phyloP scores from a whole-genome alignment of 1,139 yeast genomes.

The Zygoascus sp. region DNA sequence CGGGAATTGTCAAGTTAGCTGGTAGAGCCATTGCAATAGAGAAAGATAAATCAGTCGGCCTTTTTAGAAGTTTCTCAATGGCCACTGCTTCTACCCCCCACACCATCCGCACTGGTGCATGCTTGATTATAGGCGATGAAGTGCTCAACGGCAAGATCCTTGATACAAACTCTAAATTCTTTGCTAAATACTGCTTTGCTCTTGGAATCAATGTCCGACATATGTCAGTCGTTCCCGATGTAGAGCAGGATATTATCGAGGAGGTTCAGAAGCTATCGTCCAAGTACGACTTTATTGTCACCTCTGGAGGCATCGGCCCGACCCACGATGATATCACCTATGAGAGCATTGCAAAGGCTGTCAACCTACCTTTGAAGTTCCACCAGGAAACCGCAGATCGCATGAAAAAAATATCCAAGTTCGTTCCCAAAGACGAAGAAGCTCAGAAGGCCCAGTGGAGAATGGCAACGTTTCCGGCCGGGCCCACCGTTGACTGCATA shows the following conservation, averaged over 20 bases:
- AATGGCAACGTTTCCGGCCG: slow-evolving; percentile 73
- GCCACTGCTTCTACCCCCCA: too few relatives aligned
- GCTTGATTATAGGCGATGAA: slow-evolving; percentile 78
- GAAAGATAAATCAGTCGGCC: too few relatives aligned
- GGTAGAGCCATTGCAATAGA: too few relatives aligned
- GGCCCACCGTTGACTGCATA: slow-evolving; percentile 46
- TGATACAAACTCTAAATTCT: slow-evolving; percentile 70
- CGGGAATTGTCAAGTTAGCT: background rate
- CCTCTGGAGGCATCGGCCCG: slow-evolving; percentile 83
- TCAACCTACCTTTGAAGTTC: slow-evolving; percentile 45
- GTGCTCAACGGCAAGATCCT: slow-evolving; percentile 80
- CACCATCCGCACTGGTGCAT: slow-evolving; percentile 34
- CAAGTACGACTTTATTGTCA: slow-evolving; percentile 63
- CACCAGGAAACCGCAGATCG: slow-evolving; percentile 55
- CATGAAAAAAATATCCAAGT: slow-evolving; percentile 50
- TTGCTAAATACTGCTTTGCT: slow-evolving; percentile 65
- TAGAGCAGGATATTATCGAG: slow-evolving; percentile 55
- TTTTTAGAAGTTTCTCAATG: background rate
- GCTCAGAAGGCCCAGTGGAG: slow-evolving; percentile 58
- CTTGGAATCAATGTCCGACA: slow-evolving; percentile 61
- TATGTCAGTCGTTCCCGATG: slow-evolving; percentile 74
- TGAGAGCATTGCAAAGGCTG: slow-evolving; percentile 62
- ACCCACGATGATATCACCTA: slow-evolving; percentile 89
- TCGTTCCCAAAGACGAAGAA: slow-evolving; percentile 36
- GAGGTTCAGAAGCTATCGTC: slow-evolving; percentile 47